phyloP scores from a whole-genome alignment of 2,329 filamentous ascomycete species.

The Chalaropsis thielavioides region DNA sequence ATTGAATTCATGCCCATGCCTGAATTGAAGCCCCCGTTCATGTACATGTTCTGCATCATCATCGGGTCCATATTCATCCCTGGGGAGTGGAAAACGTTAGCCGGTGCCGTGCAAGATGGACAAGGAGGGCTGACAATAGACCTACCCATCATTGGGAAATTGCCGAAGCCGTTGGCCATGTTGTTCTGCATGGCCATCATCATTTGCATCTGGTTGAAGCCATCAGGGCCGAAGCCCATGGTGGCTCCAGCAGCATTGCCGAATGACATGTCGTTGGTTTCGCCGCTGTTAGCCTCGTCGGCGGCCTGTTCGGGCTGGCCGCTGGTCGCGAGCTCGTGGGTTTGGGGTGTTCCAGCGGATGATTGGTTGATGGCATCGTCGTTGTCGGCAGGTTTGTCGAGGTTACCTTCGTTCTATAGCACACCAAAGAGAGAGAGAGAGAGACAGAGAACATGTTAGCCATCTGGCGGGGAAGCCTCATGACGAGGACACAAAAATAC shows the following conservation, averaged over 20 bases:
- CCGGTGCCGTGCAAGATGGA: background rate
- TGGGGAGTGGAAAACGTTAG: constrained; percentile 33
- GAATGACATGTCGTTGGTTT: constrained; percentile 22
- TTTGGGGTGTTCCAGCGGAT: background rate
- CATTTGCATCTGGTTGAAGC: constrained; percentile 67
- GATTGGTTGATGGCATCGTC: background rate
- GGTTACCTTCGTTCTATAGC: background rate
- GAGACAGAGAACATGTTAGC: background rate
- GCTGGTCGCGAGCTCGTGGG: background rate
- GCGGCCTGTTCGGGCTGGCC: constrained; percentile 18
- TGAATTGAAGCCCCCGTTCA: constrained; percentile 54
- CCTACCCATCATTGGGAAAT: constrained; percentile 79
- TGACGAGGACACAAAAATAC: background rate
- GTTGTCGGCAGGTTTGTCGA: background rate
- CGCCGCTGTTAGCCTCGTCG: constrained; percentile 20
- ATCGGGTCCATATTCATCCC: constrained; percentile 75
- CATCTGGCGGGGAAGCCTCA: background rate
- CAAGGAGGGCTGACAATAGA: constrained; percentile 19
- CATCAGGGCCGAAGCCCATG: constrained; percentile 49
- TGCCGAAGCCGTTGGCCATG: constrained; percentile 42
- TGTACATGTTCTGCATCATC: constrained; percentile 61
- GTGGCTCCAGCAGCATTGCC: constrained; percentile 22
- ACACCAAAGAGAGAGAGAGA: too few species aligned
- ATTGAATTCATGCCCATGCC: constrained; percentile 54
- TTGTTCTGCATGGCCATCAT: constrained; percentile 64